phyloP scores from a whole-genome alignment of 257 asterid genomes.

The Nicotiana undulata region DNA sequence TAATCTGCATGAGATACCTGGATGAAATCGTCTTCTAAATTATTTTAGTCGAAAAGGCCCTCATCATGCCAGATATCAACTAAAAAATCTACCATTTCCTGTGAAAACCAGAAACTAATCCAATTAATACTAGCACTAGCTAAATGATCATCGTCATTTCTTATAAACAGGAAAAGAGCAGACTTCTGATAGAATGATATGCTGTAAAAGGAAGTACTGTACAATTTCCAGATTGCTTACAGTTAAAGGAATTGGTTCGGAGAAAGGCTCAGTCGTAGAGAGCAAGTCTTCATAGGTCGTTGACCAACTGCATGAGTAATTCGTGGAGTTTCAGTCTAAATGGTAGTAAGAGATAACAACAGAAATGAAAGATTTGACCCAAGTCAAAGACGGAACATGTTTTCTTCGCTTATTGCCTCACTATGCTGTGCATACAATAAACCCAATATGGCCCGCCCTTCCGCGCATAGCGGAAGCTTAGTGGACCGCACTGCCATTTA shows the following conservation, averaged over 20 bases:
- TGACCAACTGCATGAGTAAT: slow-evolving; percentile 71
- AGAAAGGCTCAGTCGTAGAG: slow-evolving; percentile 64
- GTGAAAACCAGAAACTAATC: slow-evolving; percentile 18
- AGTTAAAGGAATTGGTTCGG: slow-evolving; percentile 59
- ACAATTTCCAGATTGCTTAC: slow-evolving; percentile 35
- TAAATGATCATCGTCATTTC: background rate
- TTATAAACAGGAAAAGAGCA: background rate
- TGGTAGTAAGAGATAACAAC: background rate
- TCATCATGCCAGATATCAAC: slow-evolving; percentile 91
- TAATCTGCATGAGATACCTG: slow-evolving; percentile 6
- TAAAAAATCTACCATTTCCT: slow-evolving; percentile 95
- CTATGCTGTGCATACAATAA: background rate
- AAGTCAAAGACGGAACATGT: background rate
- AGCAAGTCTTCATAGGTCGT: slow-evolving; percentile 81
- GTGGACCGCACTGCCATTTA: background rate
- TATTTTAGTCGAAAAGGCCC: slow-evolving; percentile 64
- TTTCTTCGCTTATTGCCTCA: background rate
- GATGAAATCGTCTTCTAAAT: slow-evolving; percentile 5
- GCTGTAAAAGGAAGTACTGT: background rate
- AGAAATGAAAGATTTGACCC: background rate
- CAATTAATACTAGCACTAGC: background rate
- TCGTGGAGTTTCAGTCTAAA: background rate
- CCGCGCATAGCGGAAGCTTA: background rate
- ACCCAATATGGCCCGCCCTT: background rate
- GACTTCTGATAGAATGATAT: background rate